Base-by-base conservation (phyloP, 1,284 basidiomycete species). In the Tremellales sp. region DNA sequence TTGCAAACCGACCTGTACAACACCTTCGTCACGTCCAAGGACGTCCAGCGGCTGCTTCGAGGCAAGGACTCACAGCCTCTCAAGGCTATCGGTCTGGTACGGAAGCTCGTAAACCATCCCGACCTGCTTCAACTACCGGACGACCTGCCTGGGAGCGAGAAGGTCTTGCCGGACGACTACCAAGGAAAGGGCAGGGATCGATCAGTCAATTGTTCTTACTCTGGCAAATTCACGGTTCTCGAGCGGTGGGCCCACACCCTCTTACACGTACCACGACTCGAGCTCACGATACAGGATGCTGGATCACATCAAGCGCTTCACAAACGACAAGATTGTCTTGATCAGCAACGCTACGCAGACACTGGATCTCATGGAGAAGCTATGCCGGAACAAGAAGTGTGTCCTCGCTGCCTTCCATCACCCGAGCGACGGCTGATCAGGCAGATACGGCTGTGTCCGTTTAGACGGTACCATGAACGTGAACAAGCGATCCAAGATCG, bases 331-430 rank as follows among this genome's bases (percentile, higher is more conserved):
- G 79, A 97, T 98, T 54, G 94, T 99, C 6, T 78, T 99, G 37
- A 97, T 99, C 71, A 93, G 89, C 68, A 99, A 99, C 73, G 97
- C 96, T 62, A 99, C 96, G 1, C 90, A 96, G 71, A 98, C 96
- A 0, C 80, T 99, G 8, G 94, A 98, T 70, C 74, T 97, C 12
- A 92, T 97, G 63, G 91, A 93, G 74, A 88, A 86, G 64, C 72
- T 96, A 44, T 87, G 89, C 63, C 79, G 86, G 23, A 81, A 74
- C 62, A 92, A 91, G 71, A 87, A 87, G 89, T 90, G 56, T 53
- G 78, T 63, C 41, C n/a, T 29, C 25, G 35, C 4, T 25, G 5
- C n/a, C n/a, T n/a, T n/a, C n/a, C n/a, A n/a, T n/a, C n/a, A 15
- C 10, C 8, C 15, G 29, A 31, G 29, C 8, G 19, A 21, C 23